Percentiles rank a stretch among this genome's conserved stretches.
phyloP scores from a whole-genome alignment of 208 protist species.

The Tritrichomonas foetus region DNA sequence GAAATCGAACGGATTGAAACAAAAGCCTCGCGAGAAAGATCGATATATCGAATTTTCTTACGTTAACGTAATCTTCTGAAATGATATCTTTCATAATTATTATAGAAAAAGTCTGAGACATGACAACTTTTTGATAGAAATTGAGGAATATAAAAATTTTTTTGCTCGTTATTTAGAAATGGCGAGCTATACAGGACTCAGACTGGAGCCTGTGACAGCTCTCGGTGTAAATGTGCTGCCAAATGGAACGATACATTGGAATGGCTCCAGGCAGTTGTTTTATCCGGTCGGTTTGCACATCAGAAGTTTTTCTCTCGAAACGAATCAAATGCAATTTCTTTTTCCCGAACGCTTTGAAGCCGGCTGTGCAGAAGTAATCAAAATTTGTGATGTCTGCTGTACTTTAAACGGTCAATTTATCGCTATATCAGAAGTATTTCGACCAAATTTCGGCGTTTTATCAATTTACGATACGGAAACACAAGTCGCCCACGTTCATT shows the following conservation, averaged over 20 bases:
- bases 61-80: too few relatives aligned
- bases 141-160: too few relatives aligned
- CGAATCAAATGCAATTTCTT: neutral
- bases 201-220: neutral
- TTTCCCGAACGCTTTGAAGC: neutral
- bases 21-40: too few relatives aligned
- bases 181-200: constrained; percentile 1
- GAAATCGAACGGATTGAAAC: too few relatives aligned
- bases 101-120: too few relatives aligned
- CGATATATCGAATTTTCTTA: too few relatives aligned
- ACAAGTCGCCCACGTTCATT: neutral
- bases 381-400: constrained; percentile 1
- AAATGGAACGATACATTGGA: neutral
- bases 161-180: too few relatives aligned
- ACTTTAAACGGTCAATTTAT: constrained; percentile 8
- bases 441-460: constrained; percentile 2
- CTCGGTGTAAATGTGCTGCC: neutral
- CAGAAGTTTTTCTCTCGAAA: neutral
- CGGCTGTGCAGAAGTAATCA: neutral
- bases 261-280: constrained; percentile 1
- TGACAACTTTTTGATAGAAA: too few relatives aligned
- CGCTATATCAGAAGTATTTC: constrained; percentile 35
- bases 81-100: too few relatives aligned
- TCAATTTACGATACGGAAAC: constrained; percentile 37
- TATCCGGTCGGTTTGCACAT: constrained; percentile 33